phyloP scores from a whole-genome alignment of 768 basidiomycete species.

The Cystobasidium onofrii region DNA sequence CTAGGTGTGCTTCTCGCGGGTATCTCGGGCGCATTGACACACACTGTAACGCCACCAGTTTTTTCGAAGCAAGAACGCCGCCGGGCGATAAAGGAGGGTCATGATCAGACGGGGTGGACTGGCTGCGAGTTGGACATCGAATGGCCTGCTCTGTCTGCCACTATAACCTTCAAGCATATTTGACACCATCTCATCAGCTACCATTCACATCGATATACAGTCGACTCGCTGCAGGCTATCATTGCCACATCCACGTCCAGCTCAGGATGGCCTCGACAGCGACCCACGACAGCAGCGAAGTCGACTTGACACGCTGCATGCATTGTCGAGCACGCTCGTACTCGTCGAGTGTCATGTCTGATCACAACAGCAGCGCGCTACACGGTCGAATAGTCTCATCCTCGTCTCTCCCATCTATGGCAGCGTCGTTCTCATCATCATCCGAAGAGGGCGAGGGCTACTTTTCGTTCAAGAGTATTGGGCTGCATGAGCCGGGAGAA shows the following conservation, averaged over 20 bases:
- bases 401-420: neutral
- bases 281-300: neutral
- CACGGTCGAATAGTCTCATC: neutral
- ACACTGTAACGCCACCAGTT: neutral
- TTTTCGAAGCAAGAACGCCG: neutral
- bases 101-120: too few relatives aligned
- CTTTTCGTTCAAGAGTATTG: neutral
- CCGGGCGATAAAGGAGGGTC: too few relatives aligned
- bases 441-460: neutral
- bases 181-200: too few relatives aligned
- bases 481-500: neutral
- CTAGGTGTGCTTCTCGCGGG: too few relatives aligned
- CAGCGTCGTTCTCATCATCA: neutral
- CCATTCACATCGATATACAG: too few relatives aligned
- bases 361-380: neutral
- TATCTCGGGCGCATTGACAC: too few relatives aligned
- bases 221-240: too few relatives aligned
- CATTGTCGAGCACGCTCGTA: neutral
- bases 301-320: neutral
- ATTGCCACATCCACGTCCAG: neutral
- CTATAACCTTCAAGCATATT: too few relatives aligned
- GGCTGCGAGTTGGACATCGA: too few relatives aligned
- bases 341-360: neutral
- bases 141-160: too few relatives aligned
- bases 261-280: neutral